These are phyloP conservation scores for Zasmidium angulare DNA, from an alignment of 2,329 filamentous ascomycete genomes.

Conservation along the genomic window DNA sequence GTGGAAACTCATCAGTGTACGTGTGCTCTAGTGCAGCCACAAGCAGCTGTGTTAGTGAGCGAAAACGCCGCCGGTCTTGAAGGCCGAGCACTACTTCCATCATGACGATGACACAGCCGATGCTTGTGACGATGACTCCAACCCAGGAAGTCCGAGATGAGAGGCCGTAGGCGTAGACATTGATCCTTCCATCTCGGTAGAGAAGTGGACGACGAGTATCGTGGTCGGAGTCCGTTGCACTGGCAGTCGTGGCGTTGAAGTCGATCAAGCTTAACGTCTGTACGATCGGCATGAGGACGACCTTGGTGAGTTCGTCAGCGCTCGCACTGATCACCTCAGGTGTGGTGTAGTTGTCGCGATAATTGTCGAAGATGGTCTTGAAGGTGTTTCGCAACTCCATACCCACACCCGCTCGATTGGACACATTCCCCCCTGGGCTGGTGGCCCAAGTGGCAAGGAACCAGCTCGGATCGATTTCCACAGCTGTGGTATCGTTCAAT, in stretches of 20 bases:
- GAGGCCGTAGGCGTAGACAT: constrained; percentile 27
- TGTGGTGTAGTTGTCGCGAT: neutral
- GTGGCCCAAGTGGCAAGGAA: constrained; percentile 29
- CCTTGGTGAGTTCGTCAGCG: neutral
- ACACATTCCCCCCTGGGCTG: constrained; percentile 8
- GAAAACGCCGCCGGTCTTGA: constrained; percentile 15
- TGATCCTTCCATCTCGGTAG: constrained; percentile 15
- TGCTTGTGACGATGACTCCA: constrained; percentile 18
- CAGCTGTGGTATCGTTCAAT: neutral
- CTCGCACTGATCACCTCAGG: neutral
- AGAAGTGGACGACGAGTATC: constrained; percentile 5
- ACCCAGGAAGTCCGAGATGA: constrained; percentile 23
- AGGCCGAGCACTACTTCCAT: constrained; percentile 20
- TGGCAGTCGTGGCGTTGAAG: constrained; percentile 6
- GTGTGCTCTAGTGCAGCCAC: constrained; percentile 28
- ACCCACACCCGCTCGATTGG: neutral
- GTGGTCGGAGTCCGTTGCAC: neutral
- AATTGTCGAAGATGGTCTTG: neutral
- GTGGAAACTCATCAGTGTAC: constrained; percentile 21
- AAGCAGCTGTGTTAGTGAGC: constrained; percentile 21
- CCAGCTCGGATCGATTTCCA: constrained; percentile 29
- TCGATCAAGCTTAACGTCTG: constrained; percentile 25
- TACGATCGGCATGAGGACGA: constrained; percentile 16
- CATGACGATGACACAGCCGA: constrained; percentile 21
- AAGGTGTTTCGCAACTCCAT: neutral